These are phyloP conservation scores for Phytopythium cucurbitacearum DNA, from an alignment of 352 stramenopile species.

Conservation along the genomic window DNA sequence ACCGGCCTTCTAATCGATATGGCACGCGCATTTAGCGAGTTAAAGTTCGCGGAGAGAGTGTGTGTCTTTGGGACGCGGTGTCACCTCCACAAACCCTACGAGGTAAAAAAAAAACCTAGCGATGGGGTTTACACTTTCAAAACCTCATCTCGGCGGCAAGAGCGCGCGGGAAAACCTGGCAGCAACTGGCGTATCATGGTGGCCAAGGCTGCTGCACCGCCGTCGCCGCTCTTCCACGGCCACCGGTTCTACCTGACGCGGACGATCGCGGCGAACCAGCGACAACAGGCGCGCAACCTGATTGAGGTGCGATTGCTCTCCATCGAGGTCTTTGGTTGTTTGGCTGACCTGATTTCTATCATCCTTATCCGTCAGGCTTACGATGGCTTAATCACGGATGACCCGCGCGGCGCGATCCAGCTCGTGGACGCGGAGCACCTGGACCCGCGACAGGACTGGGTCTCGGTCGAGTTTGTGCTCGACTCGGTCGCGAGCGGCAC, in stretches of 20 bases:
- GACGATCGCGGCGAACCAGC: conserved; percentile 16
- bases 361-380: conserved; percentile 10
- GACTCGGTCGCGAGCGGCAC: conserved; percentile 32
- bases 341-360: neutral
- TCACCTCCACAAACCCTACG: too few species aligned
- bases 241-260: conserved; percentile 37
- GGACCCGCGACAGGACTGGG: conserved; percentile 19
- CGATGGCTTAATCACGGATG: conserved; percentile 22
- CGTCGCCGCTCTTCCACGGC: conserved; percentile 18
- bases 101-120: too few species aligned
- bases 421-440: conserved; percentile 36
- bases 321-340: neutral
- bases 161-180: conserved; percentile 7
- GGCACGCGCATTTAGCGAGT: too few species aligned
- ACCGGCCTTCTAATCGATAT: too few species aligned
- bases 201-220: neutral
- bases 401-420: conserved; percentile 15
- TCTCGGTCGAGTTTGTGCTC: conserved; percentile 44
- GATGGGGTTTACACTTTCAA: too few species aligned
- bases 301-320: conserved; percentile 12
- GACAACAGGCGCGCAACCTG: conserved; percentile 15
- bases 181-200: conserved; percentile 7
- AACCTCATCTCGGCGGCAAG: neutral
- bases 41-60: too few species aligned
- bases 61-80: too few species aligned